phyloP scores from a whole-genome alignment of 2,329 filamentous ascomycete genomes.

The Trichoderma endophyticum region DNA sequence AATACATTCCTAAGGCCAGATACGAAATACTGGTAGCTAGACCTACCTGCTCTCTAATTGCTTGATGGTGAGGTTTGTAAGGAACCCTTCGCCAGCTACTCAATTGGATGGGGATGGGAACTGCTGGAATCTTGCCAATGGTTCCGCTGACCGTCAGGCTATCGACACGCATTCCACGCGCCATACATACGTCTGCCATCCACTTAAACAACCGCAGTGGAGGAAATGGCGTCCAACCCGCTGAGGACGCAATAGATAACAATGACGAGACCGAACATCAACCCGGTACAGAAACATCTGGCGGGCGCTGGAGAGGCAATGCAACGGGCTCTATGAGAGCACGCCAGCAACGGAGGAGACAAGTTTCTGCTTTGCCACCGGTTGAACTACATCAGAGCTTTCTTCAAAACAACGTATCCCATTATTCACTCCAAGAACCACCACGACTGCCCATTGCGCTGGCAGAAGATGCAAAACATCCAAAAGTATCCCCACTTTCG shows the following conservation, averaged over 20 bases:
- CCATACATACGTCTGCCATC: constrained; percentile 6
- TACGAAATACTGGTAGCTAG: not conserved
- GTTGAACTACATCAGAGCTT: constrained; percentile 58
- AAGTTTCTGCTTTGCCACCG: constrained; percentile 45
- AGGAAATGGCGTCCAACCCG: constrained; percentile 28
- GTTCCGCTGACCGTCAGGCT: not conserved
- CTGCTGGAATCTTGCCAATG: constrained; percentile 1
- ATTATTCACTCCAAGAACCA: constrained; percentile 26
- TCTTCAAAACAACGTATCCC: constrained; percentile 47
- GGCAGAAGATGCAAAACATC: constrained; percentile 31
- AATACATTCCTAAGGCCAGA: not conserved
- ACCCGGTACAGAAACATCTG: constrained; percentile 27
- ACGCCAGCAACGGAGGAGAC: constrained; percentile 33
- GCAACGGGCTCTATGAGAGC: constrained; percentile 28
- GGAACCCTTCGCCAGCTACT: not conserved
- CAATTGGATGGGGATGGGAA: not conserved
- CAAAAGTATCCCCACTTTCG: constrained; percentile 32
- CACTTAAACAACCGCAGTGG: constrained; percentile 7
- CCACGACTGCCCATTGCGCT: constrained; percentile 33
- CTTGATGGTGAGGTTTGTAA: not conserved
- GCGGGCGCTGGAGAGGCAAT: constrained; percentile 29
- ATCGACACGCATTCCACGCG: constrained; percentile 4
- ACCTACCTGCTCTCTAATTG: not conserved
- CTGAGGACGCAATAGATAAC: constrained; percentile 26
- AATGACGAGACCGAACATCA: constrained; percentile 30